These are phyloP conservation scores for Tolypocladium ovalisporum DNA, from an alignment of 2,329 filamentous ascomycete species.

Conservation along the genomic window DNA sequence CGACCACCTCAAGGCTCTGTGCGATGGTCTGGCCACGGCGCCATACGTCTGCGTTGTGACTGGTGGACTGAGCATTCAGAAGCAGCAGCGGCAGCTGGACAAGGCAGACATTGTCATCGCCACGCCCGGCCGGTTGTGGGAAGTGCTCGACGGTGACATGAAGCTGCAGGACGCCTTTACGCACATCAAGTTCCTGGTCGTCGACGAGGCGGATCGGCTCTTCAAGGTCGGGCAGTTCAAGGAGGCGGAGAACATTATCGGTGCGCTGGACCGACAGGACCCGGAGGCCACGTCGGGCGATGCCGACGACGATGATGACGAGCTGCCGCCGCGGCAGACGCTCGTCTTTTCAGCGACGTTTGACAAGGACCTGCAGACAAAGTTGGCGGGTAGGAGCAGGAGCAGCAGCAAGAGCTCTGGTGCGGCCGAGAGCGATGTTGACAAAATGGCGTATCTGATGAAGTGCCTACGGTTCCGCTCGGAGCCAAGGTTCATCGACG, in stretches of 20 bases:
- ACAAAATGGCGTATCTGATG: conserved; percentile 87
- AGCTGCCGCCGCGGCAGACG: conserved; percentile 56
- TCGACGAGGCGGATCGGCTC: conserved; percentile 89
- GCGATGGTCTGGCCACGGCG: conserved; percentile 45
- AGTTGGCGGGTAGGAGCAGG: conserved; percentile 68
- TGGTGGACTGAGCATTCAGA: conserved; percentile 85
- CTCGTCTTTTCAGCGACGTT: conserved; percentile 96
- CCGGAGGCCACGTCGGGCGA: conserved; percentile 45
- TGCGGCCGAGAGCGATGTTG: conserved; percentile 46
- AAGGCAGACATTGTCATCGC: conserved; percentile 88
- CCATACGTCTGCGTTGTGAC: conserved; percentile 81
- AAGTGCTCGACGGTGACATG: conserved; percentile 70
- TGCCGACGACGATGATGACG: conserved; percentile 35
- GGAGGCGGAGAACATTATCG: conserved; percentile 80
- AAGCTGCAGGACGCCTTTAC: conserved; percentile 61
- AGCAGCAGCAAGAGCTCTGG: conserved; percentile 5
- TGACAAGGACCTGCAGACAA: conserved; percentile 82
- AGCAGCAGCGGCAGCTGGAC: conserved; percentile 77
- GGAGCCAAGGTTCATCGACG: conserved; percentile 82
- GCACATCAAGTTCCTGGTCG: conserved; percentile 68
- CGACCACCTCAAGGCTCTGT: conserved; percentile 70
- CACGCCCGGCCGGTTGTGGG: conserved; percentile 89
- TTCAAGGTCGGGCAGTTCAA: conserved; percentile 92
- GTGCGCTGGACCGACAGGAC: conserved; percentile 62
- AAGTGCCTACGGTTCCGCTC: conserved; percentile 82